phyloP scores from a whole-genome alignment of 2,329 filamentous ascomycete species.

The Chrysoporthe cubensis region DNA sequence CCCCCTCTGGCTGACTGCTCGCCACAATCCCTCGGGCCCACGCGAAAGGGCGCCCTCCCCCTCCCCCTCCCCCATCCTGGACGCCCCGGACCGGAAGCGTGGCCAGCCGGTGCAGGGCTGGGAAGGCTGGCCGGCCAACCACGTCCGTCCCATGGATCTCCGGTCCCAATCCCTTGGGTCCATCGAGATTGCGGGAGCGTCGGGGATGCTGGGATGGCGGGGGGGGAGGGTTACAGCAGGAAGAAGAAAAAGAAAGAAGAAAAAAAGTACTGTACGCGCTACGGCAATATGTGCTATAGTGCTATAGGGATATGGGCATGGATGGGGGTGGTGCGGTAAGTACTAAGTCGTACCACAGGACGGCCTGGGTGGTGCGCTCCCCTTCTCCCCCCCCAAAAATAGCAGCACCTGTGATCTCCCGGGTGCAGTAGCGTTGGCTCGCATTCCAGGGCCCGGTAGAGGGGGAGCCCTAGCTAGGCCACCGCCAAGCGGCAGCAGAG shows the following conservation, averaged over 20 bases:
- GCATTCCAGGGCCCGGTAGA: conserved; percentile 20
- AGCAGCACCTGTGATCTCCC: conserved; percentile 13
- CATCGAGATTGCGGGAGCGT: conserved; percentile 17
- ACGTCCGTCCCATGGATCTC: not conserved
- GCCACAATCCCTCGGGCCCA: no score
- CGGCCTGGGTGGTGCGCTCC: no score
- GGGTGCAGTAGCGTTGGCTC: conserved; percentile 29
- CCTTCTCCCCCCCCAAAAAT: conserved; percentile 15
- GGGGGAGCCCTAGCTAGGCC: not conserved
- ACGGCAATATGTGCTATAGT: not conserved
- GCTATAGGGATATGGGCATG: not conserved
- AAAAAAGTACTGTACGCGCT: not conserved
- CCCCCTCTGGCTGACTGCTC: not conserved
- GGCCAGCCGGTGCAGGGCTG: not conserved
- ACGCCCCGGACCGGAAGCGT: not conserved
- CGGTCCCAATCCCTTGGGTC: conserved; percentile 13
- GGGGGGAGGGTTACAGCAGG: not conserved
- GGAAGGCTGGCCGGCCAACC: not conserved
- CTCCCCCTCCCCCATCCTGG: no score
- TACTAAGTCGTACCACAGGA: no score
- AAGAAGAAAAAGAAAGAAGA: not conserved
- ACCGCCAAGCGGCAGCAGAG: not conserved
- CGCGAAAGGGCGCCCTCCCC: no score
- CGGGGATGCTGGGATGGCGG: not conserved
- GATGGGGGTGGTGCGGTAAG: no score